These are phyloP conservation scores for Myochromella boudieri DNA, from an alignment of 768 basidiomycete species.

Conservation along the genomic window DNA sequence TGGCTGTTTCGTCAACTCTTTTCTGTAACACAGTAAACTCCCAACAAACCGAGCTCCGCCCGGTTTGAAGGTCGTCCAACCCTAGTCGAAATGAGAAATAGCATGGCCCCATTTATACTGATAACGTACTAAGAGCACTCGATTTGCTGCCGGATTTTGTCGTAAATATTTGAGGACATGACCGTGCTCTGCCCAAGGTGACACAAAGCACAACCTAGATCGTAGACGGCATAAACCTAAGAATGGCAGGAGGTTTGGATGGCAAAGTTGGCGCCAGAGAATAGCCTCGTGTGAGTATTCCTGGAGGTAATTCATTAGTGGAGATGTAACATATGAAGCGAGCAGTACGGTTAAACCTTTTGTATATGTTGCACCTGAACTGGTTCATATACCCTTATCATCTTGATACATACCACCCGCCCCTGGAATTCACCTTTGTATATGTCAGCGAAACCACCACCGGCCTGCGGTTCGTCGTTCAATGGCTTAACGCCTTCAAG, in stretches of 20 bases:
- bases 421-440: conserved; percentile 2
- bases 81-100: too few species aligned
- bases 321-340: not conserved
- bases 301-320: not conserved
- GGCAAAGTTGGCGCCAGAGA: conserved; percentile 7
- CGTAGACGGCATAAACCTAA: conserved; percentile 3
- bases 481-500: not conserved
- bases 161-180: conserved; percentile 2
- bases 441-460: conserved; percentile 7
- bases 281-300: conserved; percentile 4
- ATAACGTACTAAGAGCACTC: not conserved
- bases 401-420: not conserved
- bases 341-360: not conserved
- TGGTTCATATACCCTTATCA: not conserved
- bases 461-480: not conserved
- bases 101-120: too few species aligned
- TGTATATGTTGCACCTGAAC: not conserved
- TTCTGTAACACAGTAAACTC: too few species aligned
- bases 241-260: conserved; percentile 7
- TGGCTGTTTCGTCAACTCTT: too few species aligned
- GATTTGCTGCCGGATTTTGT: not conserved
- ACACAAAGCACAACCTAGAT: conserved; percentile 1
- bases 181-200: conserved; percentile 11
- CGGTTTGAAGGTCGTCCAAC: too few species aligned
- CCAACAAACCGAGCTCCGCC: too few species aligned